Evolutionary conservation across 805 yeast genomes (phyloP), one percentile per base, ranked within the genome.

Genomic region (Yamadazyma nakazawae): DNA sequence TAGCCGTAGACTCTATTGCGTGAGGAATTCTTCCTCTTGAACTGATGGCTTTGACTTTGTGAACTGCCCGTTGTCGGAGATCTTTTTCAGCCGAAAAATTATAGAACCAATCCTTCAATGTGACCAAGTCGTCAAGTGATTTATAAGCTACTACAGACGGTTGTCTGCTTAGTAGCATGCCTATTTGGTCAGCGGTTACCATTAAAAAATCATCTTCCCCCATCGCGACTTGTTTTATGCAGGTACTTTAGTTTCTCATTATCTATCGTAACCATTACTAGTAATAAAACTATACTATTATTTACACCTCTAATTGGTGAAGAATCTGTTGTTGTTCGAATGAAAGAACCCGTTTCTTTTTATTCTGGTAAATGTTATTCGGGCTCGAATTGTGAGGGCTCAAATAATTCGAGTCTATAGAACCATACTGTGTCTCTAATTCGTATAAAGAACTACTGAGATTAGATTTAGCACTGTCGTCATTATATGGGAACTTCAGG

Each of bases 21-120:
- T 84, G 94, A 1, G 94, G 91, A 13, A 86, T 54, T 54, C 68
- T 74, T 16, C 90, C 89, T 57, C 86, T 70, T 2, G 85, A 72
- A 34, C 66, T 63, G 55, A 78, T 78, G 1, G 82, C 79, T 45
- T 74, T 66, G 4, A 83, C 82, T 51, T 67, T 72, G 42, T 70
- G 69, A 5, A 84, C 61, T 0, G 84, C 90, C 42, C 77, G 56
- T 6, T 34, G 11, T 40, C 81, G 61, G 3, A 52, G 45, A 37
- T 72, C 76, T 2, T 49, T 49, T 1, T 48, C 50, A 1, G 46
- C 56, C 28, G 50, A 47, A n/a, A 61, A 64, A 38, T 71, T 66
- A 54, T 74, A 84, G 56, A 84, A 81, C 80, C 82, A 74, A 14
- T 64, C 66, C 48, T 74, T 74, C 36, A 84, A 63, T 34, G 54